Conservation (phyloP, 2,329 filamentous ascomycete species). For the Nemania bipapillata region DNA sequence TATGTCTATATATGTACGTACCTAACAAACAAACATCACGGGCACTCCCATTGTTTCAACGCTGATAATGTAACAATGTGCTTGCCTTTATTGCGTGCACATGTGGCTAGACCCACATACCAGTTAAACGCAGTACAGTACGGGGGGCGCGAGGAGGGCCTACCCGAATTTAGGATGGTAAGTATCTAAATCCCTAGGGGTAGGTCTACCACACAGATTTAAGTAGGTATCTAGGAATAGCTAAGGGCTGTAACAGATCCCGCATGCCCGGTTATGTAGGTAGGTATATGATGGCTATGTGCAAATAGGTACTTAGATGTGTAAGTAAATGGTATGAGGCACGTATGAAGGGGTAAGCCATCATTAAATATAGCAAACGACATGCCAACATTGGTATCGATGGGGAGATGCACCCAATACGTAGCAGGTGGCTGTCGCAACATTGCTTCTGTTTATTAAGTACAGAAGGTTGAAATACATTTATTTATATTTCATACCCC, state of each 20-base stretch:
- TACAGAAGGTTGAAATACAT: too few species aligned
- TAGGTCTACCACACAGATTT: too few species aligned
- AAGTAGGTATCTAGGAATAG: too few species aligned
- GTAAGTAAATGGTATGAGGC: not conserved
- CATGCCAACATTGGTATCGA: not conserved
- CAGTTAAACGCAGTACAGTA: too few species aligned
- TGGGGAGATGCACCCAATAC: not conserved
- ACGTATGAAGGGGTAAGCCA: not conserved
- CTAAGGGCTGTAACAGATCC: too few species aligned
- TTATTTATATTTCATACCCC: too few species aligned
- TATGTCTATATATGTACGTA: not conserved
- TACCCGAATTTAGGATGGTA: too few species aligned
- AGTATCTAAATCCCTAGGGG: not conserved
- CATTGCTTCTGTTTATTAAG: too few species aligned
- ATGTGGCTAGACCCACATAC: not conserved
- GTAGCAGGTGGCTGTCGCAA: too few species aligned
- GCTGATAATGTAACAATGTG: not conserved
- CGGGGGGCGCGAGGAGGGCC: too few species aligned
- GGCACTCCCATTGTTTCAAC: too few species aligned
- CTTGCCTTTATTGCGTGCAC: not conserved
- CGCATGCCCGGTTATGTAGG: too few species aligned
- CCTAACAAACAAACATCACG: not conserved
- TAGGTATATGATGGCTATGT: not conserved
- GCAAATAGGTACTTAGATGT: not conserved
- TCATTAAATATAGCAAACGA: not conserved